These are phyloP conservation scores for Trichosanthes cucumerina DNA, from an alignment of 306 rosid genomes.

Conservation along the genomic window DNA sequence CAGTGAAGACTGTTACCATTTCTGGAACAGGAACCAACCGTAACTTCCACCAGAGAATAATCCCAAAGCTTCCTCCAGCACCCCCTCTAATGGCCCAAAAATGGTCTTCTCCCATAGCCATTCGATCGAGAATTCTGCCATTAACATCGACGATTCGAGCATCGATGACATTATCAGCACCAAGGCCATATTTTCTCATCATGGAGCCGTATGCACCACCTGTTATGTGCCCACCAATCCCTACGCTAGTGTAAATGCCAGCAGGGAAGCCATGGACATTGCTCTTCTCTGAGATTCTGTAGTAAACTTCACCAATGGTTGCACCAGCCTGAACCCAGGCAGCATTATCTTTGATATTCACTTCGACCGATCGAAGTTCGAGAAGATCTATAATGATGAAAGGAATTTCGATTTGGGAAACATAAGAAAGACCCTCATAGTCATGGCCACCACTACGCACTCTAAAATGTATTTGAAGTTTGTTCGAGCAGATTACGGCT, in stretches of 20 bases:
- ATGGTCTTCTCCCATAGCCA: conserved; percentile 68
- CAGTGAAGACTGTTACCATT: conserved; percentile 58
- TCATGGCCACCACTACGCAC: conserved; percentile 79
- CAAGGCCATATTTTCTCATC: conserved; percentile 82
- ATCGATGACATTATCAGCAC: conserved; percentile 63
- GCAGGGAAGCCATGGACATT: conserved; percentile 57
- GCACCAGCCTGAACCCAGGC: conserved; percentile 91
- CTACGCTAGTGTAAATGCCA: conserved; percentile 72
- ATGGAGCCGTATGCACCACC: conserved; percentile 78
- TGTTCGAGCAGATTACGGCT: conserved; percentile 47
- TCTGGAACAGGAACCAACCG: conserved; percentile 59
- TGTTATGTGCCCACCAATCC: conserved; percentile 78
- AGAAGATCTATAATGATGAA: conserved; percentile 48
- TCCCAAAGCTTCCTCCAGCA: conserved; percentile 77
- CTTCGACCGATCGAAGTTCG: conserved; percentile 34
- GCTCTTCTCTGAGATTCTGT: conserved; percentile 55
- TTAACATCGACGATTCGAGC: conserved; percentile 43
- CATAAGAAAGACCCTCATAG: conserved; percentile 72
- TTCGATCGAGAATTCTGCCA: conserved; percentile 44
- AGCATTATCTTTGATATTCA: conserved; percentile 27
- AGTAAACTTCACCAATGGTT: conserved; percentile 66
- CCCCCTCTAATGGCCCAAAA: conserved; percentile 92
- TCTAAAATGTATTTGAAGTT: conserved; percentile 46
- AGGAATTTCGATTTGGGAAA: conserved; percentile 40
- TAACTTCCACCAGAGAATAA: conserved; percentile 79